Evolutionary conservation across 1,284 basidiomycete genomes (phyloP), one percentile per base, ranked within the genome.

Genomic region (Malassezia globosa): DNA sequence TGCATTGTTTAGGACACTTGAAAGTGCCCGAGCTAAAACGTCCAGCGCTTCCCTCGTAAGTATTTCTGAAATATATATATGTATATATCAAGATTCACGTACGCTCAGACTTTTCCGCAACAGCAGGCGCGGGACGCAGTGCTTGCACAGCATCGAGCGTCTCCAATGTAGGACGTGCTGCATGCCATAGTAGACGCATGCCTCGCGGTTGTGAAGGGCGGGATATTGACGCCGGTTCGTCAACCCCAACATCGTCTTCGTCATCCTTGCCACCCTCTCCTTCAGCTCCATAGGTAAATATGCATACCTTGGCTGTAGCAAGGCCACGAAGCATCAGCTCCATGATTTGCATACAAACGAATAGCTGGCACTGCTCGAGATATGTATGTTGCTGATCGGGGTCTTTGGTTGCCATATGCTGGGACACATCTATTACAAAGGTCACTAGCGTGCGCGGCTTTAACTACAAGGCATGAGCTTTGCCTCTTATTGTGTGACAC

Each of bases 281-380:
- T 10, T 34, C 37, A 4, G n/a, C 42, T 14, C 42, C 49, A 14
- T 51, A 51, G 18, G 38, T 31, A 8, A 40, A n/a, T 11, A 51
- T 8, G 38, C 43, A 26, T n/a, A 41, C 45, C 21, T 47, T 46
- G 34, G 47, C 37, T 14, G 50, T 52, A 16, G 44, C 18, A 10
- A 52, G 33, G 14, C 41, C 31, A 16, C 50, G 50, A 18, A 52
- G 29, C 50, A 52, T 52, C 43, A 51, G 41, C 35, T 51, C 49
- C 13, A 51, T 22, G 7, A 51, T 16, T 23, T 44, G 49, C 37
- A 51, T 18, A 3, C 43, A 25, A 4, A 34, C 43, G 29, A 51
- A 51, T 10, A 33, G 19, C 33, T 25, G 31, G 19, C 37, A 31
- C 19, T 42, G 43, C 16, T 39, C 49, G 18, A 51, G 49, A 13